Evolutionary conservation across 2,329 filamentous ascomycete species (phyloP).

Genomic region (Colletotrichum musicola): DNA sequence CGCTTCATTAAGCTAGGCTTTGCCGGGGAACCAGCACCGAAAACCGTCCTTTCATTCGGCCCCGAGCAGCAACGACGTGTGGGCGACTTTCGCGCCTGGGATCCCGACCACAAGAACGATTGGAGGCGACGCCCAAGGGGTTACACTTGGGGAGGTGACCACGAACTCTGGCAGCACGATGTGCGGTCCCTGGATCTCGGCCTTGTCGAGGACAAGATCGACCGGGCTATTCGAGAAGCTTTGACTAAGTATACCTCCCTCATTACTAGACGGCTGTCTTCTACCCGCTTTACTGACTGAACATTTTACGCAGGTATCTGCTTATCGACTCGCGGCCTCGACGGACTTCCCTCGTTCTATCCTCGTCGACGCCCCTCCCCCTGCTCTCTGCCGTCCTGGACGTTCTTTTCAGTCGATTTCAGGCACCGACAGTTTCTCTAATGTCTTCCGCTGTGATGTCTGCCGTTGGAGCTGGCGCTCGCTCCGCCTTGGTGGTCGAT

Average conservation of each 20-base stretch:
- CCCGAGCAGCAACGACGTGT: slow-evolving; percentile 81
- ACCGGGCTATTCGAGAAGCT: slow-evolving; percentile 82
- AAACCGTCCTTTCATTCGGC: slow-evolving; percentile 76
- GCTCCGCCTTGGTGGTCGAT: slow-evolving; percentile 89
- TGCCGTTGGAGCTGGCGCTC: slow-evolving; percentile 82
- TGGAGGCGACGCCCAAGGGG: slow-evolving; percentile 61
- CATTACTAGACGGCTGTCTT: neutral
- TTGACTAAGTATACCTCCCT: slow-evolving; percentile 76
- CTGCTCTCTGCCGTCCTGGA: slow-evolving; percentile 81
- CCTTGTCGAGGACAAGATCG: slow-evolving; percentile 87
- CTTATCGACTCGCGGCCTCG: slow-evolving; percentile 82
- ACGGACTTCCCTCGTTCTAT: slow-evolving; percentile 80
- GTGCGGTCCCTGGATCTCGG: slow-evolving; percentile 80
- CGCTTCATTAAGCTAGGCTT: slow-evolving; percentile 86
- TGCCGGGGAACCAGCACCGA: slow-evolving; percentile 84
- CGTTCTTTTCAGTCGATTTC: slow-evolving; percentile 84
- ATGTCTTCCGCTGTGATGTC: slow-evolving; percentile 82
- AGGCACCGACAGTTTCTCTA: slow-evolving; percentile 83
- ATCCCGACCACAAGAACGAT: slow-evolving; percentile 62
- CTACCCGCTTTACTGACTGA: slow-evolving; percentile 28
- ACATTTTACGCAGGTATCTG: slow-evolving; percentile 61
- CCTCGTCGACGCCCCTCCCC: slow-evolving; percentile 81
- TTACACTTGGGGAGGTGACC: slow-evolving; percentile 70
- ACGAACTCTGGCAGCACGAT: slow-evolving; percentile 85
- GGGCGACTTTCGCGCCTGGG: slow-evolving; percentile 85